Evolutionary conservation across 2,329 filamentous ascomycete species (phyloP).

Genomic region (Trichoderma gracile): DNA sequence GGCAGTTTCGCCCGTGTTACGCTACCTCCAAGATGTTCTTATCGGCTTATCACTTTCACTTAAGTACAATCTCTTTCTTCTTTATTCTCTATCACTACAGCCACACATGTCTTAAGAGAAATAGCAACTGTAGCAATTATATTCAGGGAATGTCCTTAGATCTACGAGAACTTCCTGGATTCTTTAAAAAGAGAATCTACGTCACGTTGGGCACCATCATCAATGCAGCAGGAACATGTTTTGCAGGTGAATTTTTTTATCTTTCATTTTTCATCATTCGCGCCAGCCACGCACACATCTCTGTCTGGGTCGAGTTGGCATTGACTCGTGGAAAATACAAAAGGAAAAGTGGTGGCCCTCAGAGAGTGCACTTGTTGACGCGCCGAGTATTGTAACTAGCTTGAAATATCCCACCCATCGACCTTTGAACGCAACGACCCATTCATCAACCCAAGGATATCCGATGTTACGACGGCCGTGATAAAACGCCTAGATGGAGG

Average conservation of each 20-base stretch:
- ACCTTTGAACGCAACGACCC: constrained; percentile 45
- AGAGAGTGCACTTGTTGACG: constrained; percentile 30
- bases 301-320: constrained; percentile 36
- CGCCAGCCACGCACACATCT: constrained; percentile 36
- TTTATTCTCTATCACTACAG: constrained; percentile 1
- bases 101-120: not conserved
- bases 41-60: constrained; percentile 4
- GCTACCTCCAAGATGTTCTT: not conserved
- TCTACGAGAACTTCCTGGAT: not conserved
- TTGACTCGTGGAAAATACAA: constrained; percentile 40
- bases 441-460: constrained; percentile 42
- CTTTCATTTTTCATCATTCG: constrained; percentile 32
- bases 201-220: not conserved
- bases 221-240: constrained; percentile 1
- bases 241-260: constrained; percentile 19
- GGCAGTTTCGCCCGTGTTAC: not conserved
- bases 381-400: constrained; percentile 42
- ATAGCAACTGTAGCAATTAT: not conserved
- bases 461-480: constrained; percentile 41
- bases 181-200: not conserved
- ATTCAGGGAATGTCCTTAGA: not conserved
- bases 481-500: constrained; percentile 34
- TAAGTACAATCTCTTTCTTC: not conserved
- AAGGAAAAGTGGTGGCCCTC: constrained; percentile 37
- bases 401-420: constrained; percentile 48